Percentiles rank a stretch among this genome's conserved stretches.
phyloP scores from a whole-genome alignment of 1,139 yeast genomes.

The Kurtzmaniella natalensis region DNA sequence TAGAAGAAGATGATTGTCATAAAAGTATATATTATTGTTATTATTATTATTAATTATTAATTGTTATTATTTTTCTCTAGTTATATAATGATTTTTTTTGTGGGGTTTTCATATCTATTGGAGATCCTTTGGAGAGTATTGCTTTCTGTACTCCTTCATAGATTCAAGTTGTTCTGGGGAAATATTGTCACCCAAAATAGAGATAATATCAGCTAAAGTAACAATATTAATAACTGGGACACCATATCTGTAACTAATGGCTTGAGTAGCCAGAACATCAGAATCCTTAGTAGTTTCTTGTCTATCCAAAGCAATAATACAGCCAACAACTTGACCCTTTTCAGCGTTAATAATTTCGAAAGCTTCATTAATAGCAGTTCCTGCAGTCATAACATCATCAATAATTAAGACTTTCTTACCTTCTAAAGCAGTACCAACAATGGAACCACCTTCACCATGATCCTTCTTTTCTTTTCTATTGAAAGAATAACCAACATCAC shows the following conservation, averaged over 20 bases:
- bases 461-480: slow-evolving; percentile 93
- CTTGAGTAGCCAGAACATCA: slow-evolving; percentile 73
- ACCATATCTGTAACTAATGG: slow-evolving; percentile 63
- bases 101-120: not conserved
- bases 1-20: no score
- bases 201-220: slow-evolving; percentile 67
- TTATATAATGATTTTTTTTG: not conserved
- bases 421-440: slow-evolving; percentile 77
- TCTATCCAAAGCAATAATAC: slow-evolving; percentile 90
- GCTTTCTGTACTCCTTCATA: slow-evolving; percentile 56
- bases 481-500: slow-evolving; percentile 63
- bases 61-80: not conserved
- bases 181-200: slow-evolving; percentile 53
- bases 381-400: slow-evolving; percentile 98
- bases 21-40: no score
- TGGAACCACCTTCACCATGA: slow-evolving; percentile 96
- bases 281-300: slow-evolving; percentile 79
- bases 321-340: slow-evolving; percentile 74
- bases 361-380: slow-evolving; percentile 96
- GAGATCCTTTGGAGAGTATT: slow-evolving; percentile 40
- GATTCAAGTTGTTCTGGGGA: slow-evolving; percentile 49
- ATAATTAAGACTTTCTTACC: slow-evolving; percentile 76
- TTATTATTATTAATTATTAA: not conserved
- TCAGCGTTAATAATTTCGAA: slow-evolving; percentile 70
- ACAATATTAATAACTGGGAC: slow-evolving; percentile 87